phyloP scores from a whole-genome alignment of 2,329 filamentous ascomycete genomes.

The Monosporascus sp. region DNA sequence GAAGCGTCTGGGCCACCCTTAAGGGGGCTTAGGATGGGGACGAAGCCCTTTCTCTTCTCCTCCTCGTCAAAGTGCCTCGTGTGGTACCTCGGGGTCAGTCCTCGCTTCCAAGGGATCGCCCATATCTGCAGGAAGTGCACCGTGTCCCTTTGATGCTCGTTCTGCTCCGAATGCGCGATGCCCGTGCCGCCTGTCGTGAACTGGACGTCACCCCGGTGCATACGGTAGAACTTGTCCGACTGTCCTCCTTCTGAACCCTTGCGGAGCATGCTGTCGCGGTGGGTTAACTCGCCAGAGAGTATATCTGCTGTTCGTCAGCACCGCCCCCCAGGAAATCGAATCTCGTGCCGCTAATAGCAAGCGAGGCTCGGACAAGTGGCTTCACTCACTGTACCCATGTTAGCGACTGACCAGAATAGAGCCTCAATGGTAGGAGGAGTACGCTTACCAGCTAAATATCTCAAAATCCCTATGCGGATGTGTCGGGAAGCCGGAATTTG shows the following conservation, averaged over 20 bases:
- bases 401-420: background rate
- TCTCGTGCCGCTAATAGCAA: too few relatives aligned
- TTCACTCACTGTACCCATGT: background rate
- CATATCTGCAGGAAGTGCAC: constrained; percentile 89
- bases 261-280: constrained; percentile 78
- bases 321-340: background rate
- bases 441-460: constrained; percentile 64
- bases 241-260: constrained; percentile 57
- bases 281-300: constrained; percentile 78
- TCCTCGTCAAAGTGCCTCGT: constrained; percentile 69
- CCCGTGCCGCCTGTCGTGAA: constrained; percentile 84
- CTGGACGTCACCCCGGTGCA: constrained; percentile 78
- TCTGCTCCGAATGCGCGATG: constrained; percentile 77
- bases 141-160: constrained; percentile 64
- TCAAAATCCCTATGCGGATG: constrained; percentile 83
- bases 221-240: constrained; percentile 61
- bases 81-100: constrained; percentile 70
- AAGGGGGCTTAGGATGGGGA: constrained; percentile 71
- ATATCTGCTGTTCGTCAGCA: constrained; percentile 43
- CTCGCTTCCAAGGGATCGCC: constrained; percentile 71
- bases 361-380: background rate
- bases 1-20: constrained; percentile 61
- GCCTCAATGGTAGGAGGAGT: background rate
- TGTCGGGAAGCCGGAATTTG: constrained; percentile 73
- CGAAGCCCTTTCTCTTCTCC: constrained; percentile 64